Evolutionary conservation across 768 basidiomycete genomes (phyloP), one percentile per base, ranked within the genome.

Genomic region (Tylopilus balloui): DNA sequence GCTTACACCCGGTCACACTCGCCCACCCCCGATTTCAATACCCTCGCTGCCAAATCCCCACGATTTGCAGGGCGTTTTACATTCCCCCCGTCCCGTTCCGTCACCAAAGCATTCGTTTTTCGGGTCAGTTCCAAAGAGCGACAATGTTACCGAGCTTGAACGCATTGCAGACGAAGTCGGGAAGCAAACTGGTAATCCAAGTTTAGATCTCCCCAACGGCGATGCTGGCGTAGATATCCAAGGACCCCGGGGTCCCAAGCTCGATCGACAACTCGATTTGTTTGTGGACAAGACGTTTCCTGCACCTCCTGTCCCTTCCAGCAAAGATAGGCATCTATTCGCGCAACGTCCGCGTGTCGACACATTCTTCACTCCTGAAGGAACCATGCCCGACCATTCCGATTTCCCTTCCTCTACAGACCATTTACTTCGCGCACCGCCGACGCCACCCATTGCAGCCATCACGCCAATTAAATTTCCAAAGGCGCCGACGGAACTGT

Each of bases 1-100:
- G 6, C 46, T 42, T 36, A 23, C 51, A 27, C 52, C 47, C 8
- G 35, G 38, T 31, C 59, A 48, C 15, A 13, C 36, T 37, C 57
- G 42, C 21, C 66, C 59, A 40, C 40, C 47, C n/a, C 51, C 64
- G 28, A 66, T 66, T 28, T 46, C 47, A 28, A 56, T 66, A 20
- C 51, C 61, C 10, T 8, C 49, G 13, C 25, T 64, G 13, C 66
- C 60, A 7, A 68, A 68, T 45, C 64, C 66, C 17, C 54, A 66
- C 42, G 66, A 66, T 15, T 55, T 62, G 11, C 70, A 70, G 6
- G 69, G 73, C 7, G 58, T 78, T 2, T 54, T 84, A 3, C 71
- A 78, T 52, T 86, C 86, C 0, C 87, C 88, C 3, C 79, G 83
- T 8, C 87, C 88, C 0, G 69, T 84, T 44, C 73, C 79, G 15